Evolutionary conservation across 1,284 basidiomycete species (phyloP), one percentile per base, ranked within the genome.

Genomic region (Chalciporus sp.): DNA sequence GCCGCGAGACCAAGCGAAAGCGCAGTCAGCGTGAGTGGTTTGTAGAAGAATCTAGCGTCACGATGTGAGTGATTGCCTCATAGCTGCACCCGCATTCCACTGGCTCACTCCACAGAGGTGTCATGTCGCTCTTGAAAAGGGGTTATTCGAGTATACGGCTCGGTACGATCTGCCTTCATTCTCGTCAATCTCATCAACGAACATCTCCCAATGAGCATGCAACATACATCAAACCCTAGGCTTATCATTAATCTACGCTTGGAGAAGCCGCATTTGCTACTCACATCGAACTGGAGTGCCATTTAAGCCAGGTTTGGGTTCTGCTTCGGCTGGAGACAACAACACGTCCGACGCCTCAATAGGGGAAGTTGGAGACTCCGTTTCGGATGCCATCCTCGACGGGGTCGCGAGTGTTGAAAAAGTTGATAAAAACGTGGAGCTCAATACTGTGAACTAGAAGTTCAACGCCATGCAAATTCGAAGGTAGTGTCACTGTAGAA

Each of bases 81-180:
- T 37, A 17, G n/a, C 17, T n/a, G 35, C 9, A 7, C 35, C 17
- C n/a, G 35, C n/a, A 17, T 17, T 37, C n/a, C n/a, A 7, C 35
- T 37, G 35, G 76, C 85, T 63, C 63, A 90, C 89, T 91, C 90
- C 58, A 92, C 79, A 59, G 83, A 89, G 19, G 90, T 90, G 66
- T 92, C 90, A 69, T 84, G 79, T 65, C 79, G 84, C 74, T 91
- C 88, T 68, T 91, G 87, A 67, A 92, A 92, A 26, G 90, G 90
- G 48, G 79, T 77, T 62, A 90, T 92, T 52, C 83, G 80, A 19
- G 90, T 92, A 66, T 92, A 92, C 10, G 90, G 64, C 68, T 92
- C 90, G 46, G 85, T 86, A 60, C 88, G 83, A 71, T 92, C 83
- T 55, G 90, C 90, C 89, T 92, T 61, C 29, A 47, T 52, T 51